Evolutionary conservation across 2,329 filamentous ascomycete genomes (phyloP).

Genomic region (Exophiala sp.): DNA sequence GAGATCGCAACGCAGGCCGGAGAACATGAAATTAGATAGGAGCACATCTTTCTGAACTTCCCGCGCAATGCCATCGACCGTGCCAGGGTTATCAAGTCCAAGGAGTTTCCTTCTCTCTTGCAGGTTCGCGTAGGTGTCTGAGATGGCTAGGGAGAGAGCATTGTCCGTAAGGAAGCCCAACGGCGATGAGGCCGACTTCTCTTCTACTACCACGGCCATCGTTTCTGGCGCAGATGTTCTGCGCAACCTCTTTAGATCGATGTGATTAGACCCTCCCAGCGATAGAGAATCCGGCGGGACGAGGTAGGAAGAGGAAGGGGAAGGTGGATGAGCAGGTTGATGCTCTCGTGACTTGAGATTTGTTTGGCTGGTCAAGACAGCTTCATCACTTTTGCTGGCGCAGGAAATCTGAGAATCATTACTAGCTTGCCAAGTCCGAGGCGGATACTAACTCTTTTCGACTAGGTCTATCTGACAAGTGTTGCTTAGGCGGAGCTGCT

Average conservation of each 20-base stretch:
- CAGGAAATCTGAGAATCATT: slow-evolving; percentile 17
- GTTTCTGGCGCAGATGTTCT: slow-evolving; percentile 6
- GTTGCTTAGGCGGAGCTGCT: background rate
- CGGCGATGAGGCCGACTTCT: slow-evolving; percentile 39
- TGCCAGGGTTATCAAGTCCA: slow-evolving; percentile 87
- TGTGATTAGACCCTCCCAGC: background rate
- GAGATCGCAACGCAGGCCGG: slow-evolving; percentile 89
- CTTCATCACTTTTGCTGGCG: slow-evolving; percentile 20
- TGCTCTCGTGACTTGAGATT: slow-evolving; percentile 17
- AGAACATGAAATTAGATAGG: slow-evolving; percentile 95
- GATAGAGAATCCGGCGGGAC: background rate
- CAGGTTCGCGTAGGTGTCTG: slow-evolving; percentile 77
- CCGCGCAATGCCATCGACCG: slow-evolving; percentile 80
- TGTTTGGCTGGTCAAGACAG: slow-evolving; percentile 16
- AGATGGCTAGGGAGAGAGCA: slow-evolving; percentile 64
- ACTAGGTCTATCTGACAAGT: background rate
- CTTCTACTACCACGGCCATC: slow-evolving; percentile 39
- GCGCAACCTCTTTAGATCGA: background rate
- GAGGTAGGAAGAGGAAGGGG: slow-evolving; percentile 7
- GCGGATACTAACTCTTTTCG: background rate
- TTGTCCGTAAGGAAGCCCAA: slow-evolving; percentile 71
- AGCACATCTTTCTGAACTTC: slow-evolving; percentile 97
- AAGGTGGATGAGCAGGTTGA: slow-evolving; percentile 8
- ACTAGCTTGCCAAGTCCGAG: slow-evolving; percentile 7
- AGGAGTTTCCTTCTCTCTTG: slow-evolving; percentile 82